Evolutionary conservation across 352 stramenopile genomes (phyloP), one percentile per base, ranked within the genome.

Genomic region (Globisporangium radiosum): DNA sequence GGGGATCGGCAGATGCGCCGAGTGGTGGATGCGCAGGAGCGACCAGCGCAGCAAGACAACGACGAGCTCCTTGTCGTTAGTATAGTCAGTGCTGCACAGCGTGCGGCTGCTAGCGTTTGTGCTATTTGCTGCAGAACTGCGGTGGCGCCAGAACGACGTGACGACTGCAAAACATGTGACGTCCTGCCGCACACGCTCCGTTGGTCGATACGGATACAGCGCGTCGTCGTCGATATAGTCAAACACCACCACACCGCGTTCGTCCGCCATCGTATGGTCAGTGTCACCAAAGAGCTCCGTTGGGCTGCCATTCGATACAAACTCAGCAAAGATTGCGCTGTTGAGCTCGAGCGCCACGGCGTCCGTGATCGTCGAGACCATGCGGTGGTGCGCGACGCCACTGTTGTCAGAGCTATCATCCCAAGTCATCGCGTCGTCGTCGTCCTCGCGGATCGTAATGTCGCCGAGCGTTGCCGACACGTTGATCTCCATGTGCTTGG

Each of bases 401-500:
- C 59, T 57, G 38, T 36, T 59, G 17, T 19, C 17, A 19, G 17
- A 19, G 17, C 17, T 19, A 19, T 19, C 17, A 19, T 19, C 17
- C 17, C 17, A 19, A 19, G 17, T 19, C 17, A 19, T 19, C 59
- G 33, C 66, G 55, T 11, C 39, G 38, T 75, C 66, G 56, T 81
- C 73, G 49, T 81, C 73, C 37, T 78, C 73, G 49, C 68, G 63
- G 59, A 81, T 75, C 33, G 73, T 81, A 47, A 81, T 77, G 55
- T 78, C 73, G 36, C 68, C 73, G 43, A 81, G 47, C 3, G 68
- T 60, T 38, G 78, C 73, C 7, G 70, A 75, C 45, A 81, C 65
- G 64, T 70, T 78, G 44, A 81, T 81, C 62, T 81, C 73, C 57
- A 86, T 64, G 62, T 78, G 79, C 47, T 74, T 70, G 49, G 65